Evolutionary conservation across 2,329 filamentous ascomycete genomes (phyloP).

Genomic region (Orbilia javanica): DNA sequence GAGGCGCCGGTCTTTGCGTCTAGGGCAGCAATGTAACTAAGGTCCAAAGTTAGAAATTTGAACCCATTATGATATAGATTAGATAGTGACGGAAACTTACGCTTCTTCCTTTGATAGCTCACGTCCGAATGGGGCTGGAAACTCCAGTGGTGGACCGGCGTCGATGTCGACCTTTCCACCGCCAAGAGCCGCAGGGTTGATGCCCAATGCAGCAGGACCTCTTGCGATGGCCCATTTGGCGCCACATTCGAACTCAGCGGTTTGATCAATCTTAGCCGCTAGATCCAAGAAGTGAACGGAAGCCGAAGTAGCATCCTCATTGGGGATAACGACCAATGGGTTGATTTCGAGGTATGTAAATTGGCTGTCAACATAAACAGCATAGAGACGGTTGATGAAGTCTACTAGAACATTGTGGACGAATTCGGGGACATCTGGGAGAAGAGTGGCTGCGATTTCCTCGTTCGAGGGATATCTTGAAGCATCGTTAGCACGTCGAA

Average conservation of each 20-base stretch:
- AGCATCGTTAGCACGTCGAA: not conserved
- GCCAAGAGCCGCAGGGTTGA: slow-evolving; percentile 75
- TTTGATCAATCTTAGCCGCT: slow-evolving; percentile 98
- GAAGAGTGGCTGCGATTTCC: slow-evolving; percentile 83
- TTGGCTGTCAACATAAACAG: slow-evolving; percentile 99
- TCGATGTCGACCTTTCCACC: slow-evolving; percentile 89
- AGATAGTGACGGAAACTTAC: slow-evolving; percentile 47
- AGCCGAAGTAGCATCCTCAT: slow-evolving; percentile 89
- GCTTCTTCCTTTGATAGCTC: slow-evolving; percentile 99
- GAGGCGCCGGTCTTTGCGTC: slow-evolving; percentile 99
- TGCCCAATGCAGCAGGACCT: slow-evolving; percentile 86
- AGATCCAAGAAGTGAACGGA: slow-evolving; percentile 98
- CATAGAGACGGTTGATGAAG: slow-evolving; percentile 98
- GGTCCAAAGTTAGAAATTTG: not conserved
- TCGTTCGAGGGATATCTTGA: slow-evolving; percentile 89
- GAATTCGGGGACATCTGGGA: slow-evolving; percentile 94
- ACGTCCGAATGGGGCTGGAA: slow-evolving; percentile 98
- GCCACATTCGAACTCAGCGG: slow-evolving; percentile 98
- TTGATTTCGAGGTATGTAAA: slow-evolving; percentile 99
- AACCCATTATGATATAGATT: not conserved
- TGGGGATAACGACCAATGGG: slow-evolving; percentile 97
- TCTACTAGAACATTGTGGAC: slow-evolving; percentile 98
- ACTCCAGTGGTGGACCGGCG: slow-evolving; percentile 97
- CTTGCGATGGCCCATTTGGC: slow-evolving; percentile 98
- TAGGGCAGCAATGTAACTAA: slow-evolving; percentile 89